A percentile compares a stretch with the other conserved stretches of the same genome.
Conservation (phyloP, 805 yeast species). For the Yarrowia sp. region DNA sequence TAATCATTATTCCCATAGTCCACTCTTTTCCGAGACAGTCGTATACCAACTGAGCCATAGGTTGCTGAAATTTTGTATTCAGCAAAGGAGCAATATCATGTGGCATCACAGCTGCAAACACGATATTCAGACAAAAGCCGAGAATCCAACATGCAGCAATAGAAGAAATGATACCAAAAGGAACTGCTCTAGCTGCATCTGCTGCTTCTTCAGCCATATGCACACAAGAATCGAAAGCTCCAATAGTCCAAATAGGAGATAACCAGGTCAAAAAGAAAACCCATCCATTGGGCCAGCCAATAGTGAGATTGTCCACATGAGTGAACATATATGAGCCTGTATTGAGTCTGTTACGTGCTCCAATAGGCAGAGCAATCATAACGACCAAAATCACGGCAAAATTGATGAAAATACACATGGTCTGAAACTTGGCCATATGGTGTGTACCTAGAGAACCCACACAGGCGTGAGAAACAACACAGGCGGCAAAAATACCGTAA, state of each 20-base stretch:
- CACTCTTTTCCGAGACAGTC: constrained; percentile 62
- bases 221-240: constrained; percentile 64
- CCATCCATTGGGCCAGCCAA: constrained; percentile 62
- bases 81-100: constrained; percentile 46
- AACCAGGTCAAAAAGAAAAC: constrained; percentile 53
- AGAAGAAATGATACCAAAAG: constrained; percentile 61
- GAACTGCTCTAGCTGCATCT: constrained; percentile 61
- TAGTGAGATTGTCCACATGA: constrained; percentile 45
- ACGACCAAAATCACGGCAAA: constrained; percentile 52
- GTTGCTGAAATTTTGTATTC: constrained; percentile 51
- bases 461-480: constrained; percentile 51
- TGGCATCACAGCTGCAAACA: constrained; percentile 53
- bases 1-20: constrained; percentile 62
- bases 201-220: constrained; percentile 61
- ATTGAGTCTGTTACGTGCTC: constrained; percentile 42
- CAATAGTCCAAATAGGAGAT: constrained; percentile 77
- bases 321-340: constrained; percentile 56
- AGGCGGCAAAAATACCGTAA: constrained; percentile 67
- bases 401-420: constrained; percentile 56
- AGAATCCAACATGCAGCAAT: constrained; percentile 54
- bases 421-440: constrained; percentile 57
- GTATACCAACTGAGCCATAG: constrained; percentile 61
- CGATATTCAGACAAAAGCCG: constrained; percentile 57
- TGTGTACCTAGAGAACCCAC: constrained; percentile 58
- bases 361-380: constrained; percentile 32